Conservation (phyloP, 2,329 filamentous ascomycete genomes). For the Pestalotiopsis sp. region DNA sequence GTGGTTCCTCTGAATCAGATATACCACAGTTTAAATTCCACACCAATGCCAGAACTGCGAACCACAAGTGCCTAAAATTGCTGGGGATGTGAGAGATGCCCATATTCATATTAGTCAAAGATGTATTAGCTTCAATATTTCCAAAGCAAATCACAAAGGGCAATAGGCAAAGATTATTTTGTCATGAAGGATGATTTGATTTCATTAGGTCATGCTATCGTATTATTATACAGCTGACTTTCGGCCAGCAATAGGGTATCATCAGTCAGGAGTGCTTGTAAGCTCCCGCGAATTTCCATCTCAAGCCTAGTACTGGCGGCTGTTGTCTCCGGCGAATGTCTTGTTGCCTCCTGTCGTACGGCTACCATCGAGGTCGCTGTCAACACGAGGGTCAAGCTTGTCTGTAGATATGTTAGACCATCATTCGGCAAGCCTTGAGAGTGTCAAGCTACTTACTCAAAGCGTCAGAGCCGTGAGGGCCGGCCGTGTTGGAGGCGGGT, state of each 20-base stretch:
- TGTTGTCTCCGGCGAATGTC: conserved; percentile 55
- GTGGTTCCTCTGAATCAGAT: too few species aligned
- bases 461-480: conserved; percentile 24
- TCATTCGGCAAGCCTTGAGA: not conserved
- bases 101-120: too few species aligned
- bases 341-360: conserved; percentile 59
- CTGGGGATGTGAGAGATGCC: too few species aligned
- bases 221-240: not conserved
- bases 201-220: not conserved
- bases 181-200: not conserved
- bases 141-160: conserved; percentile 15
- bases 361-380: conserved; percentile 56
- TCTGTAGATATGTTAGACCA: conserved; percentile 33
- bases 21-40: too few species aligned
- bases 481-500: conserved; percentile 16
- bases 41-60: too few species aligned
- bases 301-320: conserved; percentile 39
- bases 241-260: not conserved
- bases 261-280: conserved; percentile 10
- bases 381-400: conserved; percentile 58
- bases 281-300: not conserved
- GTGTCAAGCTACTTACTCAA: not conserved
- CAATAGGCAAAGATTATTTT: not conserved
- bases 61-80: too few species aligned
- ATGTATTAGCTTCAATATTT: too few species aligned